These are phyloP conservation scores for Raphanus hybrid DNA, from an alignment of 441 rosid genomes.

Conservation along the genomic window DNA sequence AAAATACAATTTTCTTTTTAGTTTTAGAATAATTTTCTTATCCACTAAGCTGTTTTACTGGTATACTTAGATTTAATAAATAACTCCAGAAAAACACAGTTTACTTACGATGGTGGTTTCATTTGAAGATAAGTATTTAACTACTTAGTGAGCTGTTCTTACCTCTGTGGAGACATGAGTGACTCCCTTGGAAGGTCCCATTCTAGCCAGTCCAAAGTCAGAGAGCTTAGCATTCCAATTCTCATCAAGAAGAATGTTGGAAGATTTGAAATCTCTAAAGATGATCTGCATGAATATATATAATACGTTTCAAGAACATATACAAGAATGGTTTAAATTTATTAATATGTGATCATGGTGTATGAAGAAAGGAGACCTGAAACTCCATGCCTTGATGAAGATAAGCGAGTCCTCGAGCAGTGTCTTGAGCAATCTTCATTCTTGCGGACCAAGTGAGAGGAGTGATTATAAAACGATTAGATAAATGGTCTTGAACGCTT, in stretches of 20 bases:
- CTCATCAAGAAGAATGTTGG: constrained; percentile 71
- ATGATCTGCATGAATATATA: constrained; percentile 52
- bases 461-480: constrained; percentile 47
- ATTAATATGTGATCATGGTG: constrained; percentile 1
- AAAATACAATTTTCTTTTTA: no score
- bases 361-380: constrained; percentile 58
- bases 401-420: constrained; percentile 72
- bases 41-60: no score
- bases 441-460: constrained; percentile 67
- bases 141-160: constrained; percentile 16
- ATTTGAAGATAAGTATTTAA: background rate
- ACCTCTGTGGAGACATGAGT: constrained; percentile 81
- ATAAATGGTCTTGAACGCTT: constrained; percentile 73
- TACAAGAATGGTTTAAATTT: background rate
- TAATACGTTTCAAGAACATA: constrained; percentile 10
- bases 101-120: background rate
- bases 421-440: constrained; percentile 65
- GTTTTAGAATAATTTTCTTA: no score
- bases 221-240: constrained; percentile 76
- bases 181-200: constrained; percentile 70
- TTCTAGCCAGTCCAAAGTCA: constrained; percentile 73
- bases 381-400: constrained; percentile 89
- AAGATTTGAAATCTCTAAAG: constrained; percentile 78
- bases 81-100: background rate
- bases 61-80: no score